Evolutionary conservation across 306 rosid genomes (phyloP), one percentile per base, ranked within the genome.

Genomic region (Psophocarpus tetragonolobus): DNA sequence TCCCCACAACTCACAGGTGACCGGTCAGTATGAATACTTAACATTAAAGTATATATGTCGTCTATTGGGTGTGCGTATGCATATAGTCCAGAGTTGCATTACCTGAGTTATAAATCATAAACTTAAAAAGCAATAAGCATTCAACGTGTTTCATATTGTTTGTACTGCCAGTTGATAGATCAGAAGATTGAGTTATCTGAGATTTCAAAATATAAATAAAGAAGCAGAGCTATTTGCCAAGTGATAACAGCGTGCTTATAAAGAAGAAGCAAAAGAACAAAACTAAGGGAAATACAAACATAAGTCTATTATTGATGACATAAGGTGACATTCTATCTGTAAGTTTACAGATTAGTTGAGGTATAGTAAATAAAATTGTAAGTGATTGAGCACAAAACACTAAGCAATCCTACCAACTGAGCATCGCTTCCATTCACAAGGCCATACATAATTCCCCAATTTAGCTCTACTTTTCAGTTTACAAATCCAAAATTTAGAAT

Each of bases 381-480:
- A 60, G 39, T 27, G 39, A 14, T 60, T 60, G 39, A 29, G 66
- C 66, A 60, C 39, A 60, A 29, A 29, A 56, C 4, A 21, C 24
- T 18, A 68, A 64, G 42, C 50, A 23, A 53, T 35, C 13, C 23
- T 41, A 42, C 21, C 41, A 20, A 26, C 8, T 27, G 9, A 72
- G 36, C 23, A 30, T 39, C 24, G 65, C 36, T 73, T 62, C 50
- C 65, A 83, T 58, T 35, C n/a, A n/a, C n/a, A n/a, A n/a, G n/a
- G n/a, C 39, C 53, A 33, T 13, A 35, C 66, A 38, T 13, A 48
- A 60, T 35, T 79, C 17, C 64, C 44, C 57, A 73, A 30, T 58
- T 67, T 68, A n/a, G 44, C 45, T 62, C 33, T 75, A 51, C 44
- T 36, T 84, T 75, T 51, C 51, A 68, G 33, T 79, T 74, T 62